Conservation (phyloP, 2,329 filamentous ascomycete species). For the Cercospora sojina region DNA sequence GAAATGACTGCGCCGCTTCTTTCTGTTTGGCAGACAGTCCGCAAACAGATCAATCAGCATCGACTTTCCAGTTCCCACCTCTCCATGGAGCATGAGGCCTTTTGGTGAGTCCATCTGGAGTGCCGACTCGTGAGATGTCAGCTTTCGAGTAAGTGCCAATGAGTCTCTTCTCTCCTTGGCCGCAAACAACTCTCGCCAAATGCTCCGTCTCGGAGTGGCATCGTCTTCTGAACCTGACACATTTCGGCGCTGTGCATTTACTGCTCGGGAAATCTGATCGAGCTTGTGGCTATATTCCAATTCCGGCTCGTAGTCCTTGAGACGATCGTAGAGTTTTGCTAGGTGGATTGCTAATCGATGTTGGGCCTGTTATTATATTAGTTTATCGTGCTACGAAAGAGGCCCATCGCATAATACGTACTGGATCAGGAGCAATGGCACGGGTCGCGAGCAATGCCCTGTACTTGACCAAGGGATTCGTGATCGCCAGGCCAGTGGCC, state of each 20-base stretch:
- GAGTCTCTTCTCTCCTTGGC: slow-evolving; percentile 54
- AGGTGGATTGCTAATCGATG: slow-evolving; percentile 63
- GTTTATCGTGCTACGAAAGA: neutral
- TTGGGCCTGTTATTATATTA: slow-evolving; percentile 26
- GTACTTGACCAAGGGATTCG: slow-evolving; percentile 75
- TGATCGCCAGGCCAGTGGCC: slow-evolving; percentile 47
- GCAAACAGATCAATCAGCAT: slow-evolving; percentile 85
- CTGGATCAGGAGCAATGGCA: slow-evolving; percentile 64
- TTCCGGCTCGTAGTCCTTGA: slow-evolving; percentile 76
- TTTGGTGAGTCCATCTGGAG: slow-evolving; percentile 69
- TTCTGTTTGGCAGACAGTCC: slow-evolving; percentile 69
- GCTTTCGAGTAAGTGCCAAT: slow-evolving; percentile 65
- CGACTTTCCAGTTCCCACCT: slow-evolving; percentile 79
- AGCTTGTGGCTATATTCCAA: slow-evolving; percentile 67
- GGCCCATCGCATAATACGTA: neutral
- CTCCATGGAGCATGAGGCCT: slow-evolving; percentile 74
- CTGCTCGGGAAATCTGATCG: slow-evolving; percentile 55
- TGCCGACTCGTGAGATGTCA: slow-evolving; percentile 70
- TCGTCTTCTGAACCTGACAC: neutral
- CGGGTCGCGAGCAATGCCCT: slow-evolving; percentile 67
- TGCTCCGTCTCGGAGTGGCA: slow-evolving; percentile 20
- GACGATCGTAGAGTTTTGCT: slow-evolving; percentile 69
- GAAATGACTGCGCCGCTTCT: slow-evolving; percentile 77
- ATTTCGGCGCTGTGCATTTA: slow-evolving; percentile 37
- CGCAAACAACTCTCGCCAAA: slow-evolving; percentile 55